Conservation (phyloP, 495 filamentous ascomycete genomes). For the Letharia lupina region DNA sequence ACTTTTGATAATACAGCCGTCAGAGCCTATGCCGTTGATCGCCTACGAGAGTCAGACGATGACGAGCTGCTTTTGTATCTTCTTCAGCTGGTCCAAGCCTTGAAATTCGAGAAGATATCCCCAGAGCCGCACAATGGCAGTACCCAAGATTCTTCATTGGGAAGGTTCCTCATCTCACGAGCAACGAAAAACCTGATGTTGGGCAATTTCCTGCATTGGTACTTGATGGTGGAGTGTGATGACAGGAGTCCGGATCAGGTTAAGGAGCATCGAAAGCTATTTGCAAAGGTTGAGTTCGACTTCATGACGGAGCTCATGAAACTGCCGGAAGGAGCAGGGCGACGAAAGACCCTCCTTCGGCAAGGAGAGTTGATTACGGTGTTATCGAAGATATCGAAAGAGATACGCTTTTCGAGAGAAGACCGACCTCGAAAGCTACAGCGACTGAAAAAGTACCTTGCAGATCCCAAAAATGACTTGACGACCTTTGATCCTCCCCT, state of each 20-base stretch:
- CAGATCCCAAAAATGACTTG: constrained; percentile 84
- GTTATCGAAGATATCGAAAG: constrained; percentile 80
- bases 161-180: constrained; percentile 77
- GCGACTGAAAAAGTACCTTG: constrained; percentile 68
- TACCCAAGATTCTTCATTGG: constrained; percentile 76
- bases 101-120: constrained; percentile 83
- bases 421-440: constrained; percentile 72
- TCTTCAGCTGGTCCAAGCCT: constrained; percentile 87
- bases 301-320: constrained; percentile 78
- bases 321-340: constrained; percentile 51
- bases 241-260: constrained; percentile 65
- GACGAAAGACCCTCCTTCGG: constrained; percentile 63
- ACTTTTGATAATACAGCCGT: constrained; percentile 83
- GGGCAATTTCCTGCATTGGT: constrained; percentile 96
- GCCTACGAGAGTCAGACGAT: constrained; percentile 85
- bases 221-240: constrained; percentile 93
- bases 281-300: constrained; percentile 85
- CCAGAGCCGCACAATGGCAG: constrained; percentile 51
- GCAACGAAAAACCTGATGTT: constrained; percentile 80
- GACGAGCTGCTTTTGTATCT: constrained; percentile 89
- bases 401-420: constrained; percentile 74
- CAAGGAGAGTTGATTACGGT: constrained; percentile 87
- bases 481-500: constrained; percentile 74
- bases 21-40: constrained; percentile 85
- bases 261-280: constrained; percentile 68